These are phyloP conservation scores for Torulaspora delbrueckii DNA, from an alignment of 805 yeast species.

Conservation along the genomic window DNA sequence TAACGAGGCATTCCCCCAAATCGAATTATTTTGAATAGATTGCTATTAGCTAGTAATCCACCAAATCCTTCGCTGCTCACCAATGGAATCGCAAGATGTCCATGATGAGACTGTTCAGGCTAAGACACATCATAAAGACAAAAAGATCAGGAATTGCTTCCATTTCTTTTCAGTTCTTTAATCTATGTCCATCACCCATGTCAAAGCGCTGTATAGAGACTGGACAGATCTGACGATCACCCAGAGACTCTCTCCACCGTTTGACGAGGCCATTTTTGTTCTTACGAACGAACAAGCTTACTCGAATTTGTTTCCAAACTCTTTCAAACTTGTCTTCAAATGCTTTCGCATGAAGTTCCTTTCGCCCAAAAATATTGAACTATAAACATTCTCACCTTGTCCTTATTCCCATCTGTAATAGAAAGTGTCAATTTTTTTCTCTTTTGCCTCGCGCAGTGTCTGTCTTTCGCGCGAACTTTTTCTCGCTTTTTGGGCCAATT, in stretches of 20 bases:
- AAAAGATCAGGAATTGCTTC: background rate
- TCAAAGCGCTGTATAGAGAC: constrained; percentile 32
- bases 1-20: constrained; percentile 30
- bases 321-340: constrained; percentile 29
- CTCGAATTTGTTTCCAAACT: constrained; percentile 30
- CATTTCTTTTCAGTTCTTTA: background rate
- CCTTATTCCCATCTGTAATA: background rate
- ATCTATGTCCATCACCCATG: constrained; percentile 25
- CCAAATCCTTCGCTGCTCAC: constrained; percentile 36
- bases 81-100: constrained; percentile 33
- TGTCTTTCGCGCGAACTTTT: background rate
- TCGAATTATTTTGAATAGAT: constrained; percentile 28
- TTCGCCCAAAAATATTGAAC: background rate
- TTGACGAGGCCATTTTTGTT: constrained; percentile 30
- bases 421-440: background rate
- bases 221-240: constrained; percentile 31
- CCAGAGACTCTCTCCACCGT: constrained; percentile 34
- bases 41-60: constrained; percentile 34
- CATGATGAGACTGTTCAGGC: constrained; percentile 35
- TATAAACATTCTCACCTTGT: background rate
- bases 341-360: constrained; percentile 33
- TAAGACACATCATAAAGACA: constrained; percentile 7
- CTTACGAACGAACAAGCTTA: constrained; percentile 25
- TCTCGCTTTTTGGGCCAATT: background rate
- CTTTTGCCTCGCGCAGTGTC: background rate